Percentiles rank a stretch among this genome's conserved stretches.
phyloP scores from a whole-genome alignment of 257 asterid species.

The Paraleonurus japonicus region DNA sequence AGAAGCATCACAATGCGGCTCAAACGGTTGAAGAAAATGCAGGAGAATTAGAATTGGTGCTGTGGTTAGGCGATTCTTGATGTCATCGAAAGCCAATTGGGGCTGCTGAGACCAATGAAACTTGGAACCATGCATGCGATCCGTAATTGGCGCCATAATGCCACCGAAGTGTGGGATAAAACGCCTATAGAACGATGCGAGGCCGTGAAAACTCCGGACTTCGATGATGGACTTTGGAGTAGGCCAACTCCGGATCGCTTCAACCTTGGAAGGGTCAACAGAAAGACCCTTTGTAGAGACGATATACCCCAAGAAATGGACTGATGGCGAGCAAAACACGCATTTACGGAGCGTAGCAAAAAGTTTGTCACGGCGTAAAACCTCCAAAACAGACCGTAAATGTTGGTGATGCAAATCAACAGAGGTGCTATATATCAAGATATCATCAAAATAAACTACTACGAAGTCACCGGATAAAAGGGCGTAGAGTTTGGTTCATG shows the following conservation, averaged over 20 bases:
- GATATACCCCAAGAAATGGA: background rate
- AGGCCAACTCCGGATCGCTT: background rate
- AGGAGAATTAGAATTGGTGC: background rate
- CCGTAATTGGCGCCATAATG: background rate
- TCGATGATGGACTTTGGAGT: background rate
- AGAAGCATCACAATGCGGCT: background rate
- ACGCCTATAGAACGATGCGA: too few species aligned
- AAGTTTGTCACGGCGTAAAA: background rate
- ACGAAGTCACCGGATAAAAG: background rate
- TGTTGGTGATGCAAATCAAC: background rate
- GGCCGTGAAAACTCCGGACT: too few species aligned
- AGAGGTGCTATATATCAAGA: background rate
- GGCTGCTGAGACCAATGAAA: background rate
- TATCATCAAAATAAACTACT: background rate
- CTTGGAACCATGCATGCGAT: background rate
- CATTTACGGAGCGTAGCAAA: background rate
- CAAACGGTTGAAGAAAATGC: background rate
- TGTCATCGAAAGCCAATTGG: background rate
- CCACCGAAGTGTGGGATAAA: too few species aligned
- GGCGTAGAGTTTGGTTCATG: background rate
- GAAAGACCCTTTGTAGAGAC: background rate
- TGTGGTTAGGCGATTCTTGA: background rate
- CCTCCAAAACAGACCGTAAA: background rate
- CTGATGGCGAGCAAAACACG: background rate
- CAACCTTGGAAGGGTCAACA: background rate